A percentile compares a stretch with the other conserved stretches of the same genome.
Conservation (phyloP, 129 eudicot genomes). For the Chrysanthemum makinoi region DNA sequence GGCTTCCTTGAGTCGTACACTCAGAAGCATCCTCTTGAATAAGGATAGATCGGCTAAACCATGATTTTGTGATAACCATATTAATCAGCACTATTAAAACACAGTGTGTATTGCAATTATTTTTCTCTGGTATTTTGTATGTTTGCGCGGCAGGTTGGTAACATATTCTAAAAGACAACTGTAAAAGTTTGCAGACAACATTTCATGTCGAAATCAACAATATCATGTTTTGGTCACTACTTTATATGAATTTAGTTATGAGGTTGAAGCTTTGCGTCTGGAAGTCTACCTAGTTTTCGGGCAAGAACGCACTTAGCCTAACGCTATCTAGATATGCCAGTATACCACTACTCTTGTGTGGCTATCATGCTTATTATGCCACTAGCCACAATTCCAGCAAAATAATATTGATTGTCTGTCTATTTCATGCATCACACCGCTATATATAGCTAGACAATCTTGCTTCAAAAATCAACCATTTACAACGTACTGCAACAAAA, state of each 20-base stretch:
- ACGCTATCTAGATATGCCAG: neutral
- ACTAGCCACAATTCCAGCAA: slow-evolving; percentile 12
- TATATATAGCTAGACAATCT: neutral
- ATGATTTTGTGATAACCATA: too few relatives aligned
- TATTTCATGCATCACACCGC: neutral
- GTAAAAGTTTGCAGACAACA: neutral
- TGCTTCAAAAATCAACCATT: neutral
- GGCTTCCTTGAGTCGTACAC: too few relatives aligned
- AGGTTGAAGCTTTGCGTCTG: neutral
- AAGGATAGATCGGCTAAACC: too few relatives aligned
- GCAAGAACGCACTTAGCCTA: slow-evolving; percentile 2
- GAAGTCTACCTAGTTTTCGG: neutral
- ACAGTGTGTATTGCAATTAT: neutral
- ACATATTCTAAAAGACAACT: neutral
- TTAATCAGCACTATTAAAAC: too few relatives aligned
- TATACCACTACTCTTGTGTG: neutral
- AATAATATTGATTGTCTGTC: neutral
- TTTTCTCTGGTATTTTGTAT: neutral
- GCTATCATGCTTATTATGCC: slow-evolving; percentile 4
- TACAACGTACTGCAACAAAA: neutral
- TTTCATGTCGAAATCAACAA: neutral
- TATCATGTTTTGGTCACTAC: too few relatives aligned
- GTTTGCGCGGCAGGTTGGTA: neutral
- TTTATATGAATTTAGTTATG: neutral
- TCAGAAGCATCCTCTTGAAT: too few relatives aligned